Percentiles rank a stretch among this genome's conserved stretches.
Conservation (phyloP, 2,329 filamentous ascomycete species). For the Fusarium tjaetaba region DNA sequence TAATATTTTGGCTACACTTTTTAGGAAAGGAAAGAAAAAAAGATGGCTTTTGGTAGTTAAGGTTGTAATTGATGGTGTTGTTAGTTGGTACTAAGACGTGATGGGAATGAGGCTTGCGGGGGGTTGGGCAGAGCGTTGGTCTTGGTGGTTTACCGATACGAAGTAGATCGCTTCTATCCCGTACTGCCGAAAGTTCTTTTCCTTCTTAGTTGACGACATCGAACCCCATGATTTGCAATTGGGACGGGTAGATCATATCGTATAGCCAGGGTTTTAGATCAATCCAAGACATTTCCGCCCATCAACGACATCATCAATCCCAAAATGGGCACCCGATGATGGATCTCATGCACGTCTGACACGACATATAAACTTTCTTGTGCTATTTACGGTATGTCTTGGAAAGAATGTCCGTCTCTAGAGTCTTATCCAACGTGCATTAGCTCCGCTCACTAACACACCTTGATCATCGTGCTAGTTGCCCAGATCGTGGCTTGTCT, state of each 20-base stretch:
- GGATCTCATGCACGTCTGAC: conserved; percentile 27
- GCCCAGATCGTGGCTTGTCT: neutral
- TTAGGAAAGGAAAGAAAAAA: neutral
- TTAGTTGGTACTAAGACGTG: neutral
- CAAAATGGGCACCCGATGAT: neutral
- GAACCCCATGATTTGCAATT: neutral
- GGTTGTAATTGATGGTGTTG: neutral
- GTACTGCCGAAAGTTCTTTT: neutral
- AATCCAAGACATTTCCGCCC: neutral
- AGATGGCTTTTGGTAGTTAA: neutral
- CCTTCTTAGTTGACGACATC: neutral
- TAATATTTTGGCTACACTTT: neutral
- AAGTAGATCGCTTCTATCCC: neutral
- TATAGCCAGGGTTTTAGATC: neutral
- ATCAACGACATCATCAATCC: conserved; percentile 20
- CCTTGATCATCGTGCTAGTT: neutral
- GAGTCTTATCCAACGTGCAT: conserved; percentile 9
- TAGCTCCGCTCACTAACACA: neutral
- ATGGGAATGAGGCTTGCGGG: conserved; percentile 2
- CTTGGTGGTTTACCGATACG: neutral
- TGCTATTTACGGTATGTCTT: conserved; percentile 4
- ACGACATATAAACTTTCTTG: conserved; percentile 8
- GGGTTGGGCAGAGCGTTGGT: neutral
- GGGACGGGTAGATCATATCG: neutral
- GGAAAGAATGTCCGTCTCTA: neutral